These are phyloP conservation scores for Pythium sukuiense DNA, from an alignment of 352 stramenopile genomes.

Conservation along the genomic window DNA sequence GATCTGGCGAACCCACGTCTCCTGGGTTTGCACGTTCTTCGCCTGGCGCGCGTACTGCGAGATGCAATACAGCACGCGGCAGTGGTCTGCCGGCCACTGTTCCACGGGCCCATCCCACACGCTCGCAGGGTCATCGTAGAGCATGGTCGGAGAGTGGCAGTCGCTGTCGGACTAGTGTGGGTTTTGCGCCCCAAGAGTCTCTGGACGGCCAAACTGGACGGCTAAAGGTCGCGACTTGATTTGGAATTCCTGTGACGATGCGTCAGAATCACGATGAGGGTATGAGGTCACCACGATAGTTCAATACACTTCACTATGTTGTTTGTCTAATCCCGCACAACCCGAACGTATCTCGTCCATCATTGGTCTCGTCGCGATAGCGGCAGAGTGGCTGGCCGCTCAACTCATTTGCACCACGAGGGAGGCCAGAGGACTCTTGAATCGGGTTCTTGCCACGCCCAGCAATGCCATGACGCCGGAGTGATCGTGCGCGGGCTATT, in stretches of 20 bases:
- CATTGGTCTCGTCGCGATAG: neutral
- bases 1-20: constrained; percentile 95
- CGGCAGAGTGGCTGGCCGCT: neutral
- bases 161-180: neutral
- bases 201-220: neutral
- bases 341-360: neutral
- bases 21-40: constrained; percentile 74
- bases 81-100: constrained; percentile 91
- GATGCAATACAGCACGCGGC: constrained; percentile 94
- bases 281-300: neutral
- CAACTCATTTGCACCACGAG: neutral
- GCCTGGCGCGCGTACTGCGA: constrained; percentile 92
- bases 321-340: neutral
- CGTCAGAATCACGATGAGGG: neutral
- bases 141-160: neutral
- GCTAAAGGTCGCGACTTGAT: constrained; percentile 6
- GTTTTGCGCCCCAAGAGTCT: neutral
- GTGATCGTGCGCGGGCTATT: neutral
- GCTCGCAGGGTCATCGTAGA: constrained; percentile 1
- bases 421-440: neutral
- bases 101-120: constrained; percentile 62
- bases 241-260: neutral
- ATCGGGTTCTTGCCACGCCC: too few relatives aligned
- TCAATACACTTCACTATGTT: constrained; percentile 3
- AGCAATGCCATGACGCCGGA: neutral